phyloP scores from a whole-genome alignment of 2,329 filamentous ascomycete genomes.

The Anthostomella pinea region DNA sequence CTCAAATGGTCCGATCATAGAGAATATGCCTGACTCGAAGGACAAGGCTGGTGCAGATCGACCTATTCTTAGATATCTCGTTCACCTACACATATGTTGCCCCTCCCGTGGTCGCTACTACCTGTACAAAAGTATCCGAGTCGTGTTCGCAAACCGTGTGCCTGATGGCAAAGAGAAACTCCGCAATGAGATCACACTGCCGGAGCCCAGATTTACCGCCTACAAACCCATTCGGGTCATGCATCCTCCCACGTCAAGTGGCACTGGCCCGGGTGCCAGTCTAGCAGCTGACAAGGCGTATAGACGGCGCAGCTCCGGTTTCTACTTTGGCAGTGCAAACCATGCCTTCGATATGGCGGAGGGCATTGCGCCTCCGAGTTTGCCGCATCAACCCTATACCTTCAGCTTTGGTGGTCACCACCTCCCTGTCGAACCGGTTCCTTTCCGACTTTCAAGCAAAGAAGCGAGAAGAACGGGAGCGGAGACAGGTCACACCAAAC shows the following conservation, averaged over 20 bases:
- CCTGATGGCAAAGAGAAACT: constrained; percentile 94
- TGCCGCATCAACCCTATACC: constrained; percentile 20
- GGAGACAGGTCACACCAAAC: constrained; percentile 25
- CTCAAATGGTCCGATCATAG: constrained; percentile 80
- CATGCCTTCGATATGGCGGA: constrained; percentile 38
- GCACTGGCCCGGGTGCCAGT: constrained; percentile 44
- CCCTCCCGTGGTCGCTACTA: constrained; percentile 81
- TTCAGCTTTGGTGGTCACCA: constrained; percentile 33
- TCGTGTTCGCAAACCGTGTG: constrained; percentile 95
- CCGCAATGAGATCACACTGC: constrained; percentile 82
- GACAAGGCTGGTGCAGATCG: constrained; percentile 42
- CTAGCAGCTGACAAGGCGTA: constrained; percentile 59
- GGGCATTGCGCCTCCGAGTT: constrained; percentile 23
- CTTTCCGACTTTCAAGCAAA: constrained; percentile 41
- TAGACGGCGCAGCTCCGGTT: constrained; percentile 55
- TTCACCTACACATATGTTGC: constrained; percentile 91
- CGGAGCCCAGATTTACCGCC: constrained; percentile 79
- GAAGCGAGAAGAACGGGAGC: constrained; percentile 30
- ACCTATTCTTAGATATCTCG: constrained; percentile 80
- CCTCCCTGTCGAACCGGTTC: constrained; percentile 48
- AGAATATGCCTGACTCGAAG: constrained; percentile 47
- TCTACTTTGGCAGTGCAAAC: constrained; percentile 33
- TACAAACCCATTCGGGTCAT: constrained; percentile 69
- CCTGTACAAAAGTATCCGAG: constrained; percentile 85
- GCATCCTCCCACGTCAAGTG: constrained; percentile 36